Evolutionary conservation across 163 green algal genomes (phyloP), one percentile per base, ranked within the genome.

Genomic region (Trebouxiophyceae sp.): DNA sequence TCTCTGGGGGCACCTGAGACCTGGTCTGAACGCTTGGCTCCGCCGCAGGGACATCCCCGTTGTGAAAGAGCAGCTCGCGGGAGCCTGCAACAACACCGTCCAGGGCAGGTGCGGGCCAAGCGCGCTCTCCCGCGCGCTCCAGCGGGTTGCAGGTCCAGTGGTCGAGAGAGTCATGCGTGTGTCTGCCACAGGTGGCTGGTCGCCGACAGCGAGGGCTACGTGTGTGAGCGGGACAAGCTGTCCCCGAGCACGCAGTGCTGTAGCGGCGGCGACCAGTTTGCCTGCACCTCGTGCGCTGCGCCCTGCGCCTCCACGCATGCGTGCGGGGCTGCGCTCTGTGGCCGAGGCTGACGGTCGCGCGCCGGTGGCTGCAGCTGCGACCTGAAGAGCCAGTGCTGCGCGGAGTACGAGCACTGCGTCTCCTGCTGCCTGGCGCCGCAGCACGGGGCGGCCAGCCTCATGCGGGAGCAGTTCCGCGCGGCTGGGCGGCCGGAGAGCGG

Each of bases 391-490:
- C 65, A 68, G 27, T 96, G 89, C 79, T 96, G 89, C 75, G 68
- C 71, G 1, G 72, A 78, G 47, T 95, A 86, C 63, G 88, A 95
- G 67, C 55, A 81, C 44, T 96, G 89, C 65, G 87, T 96, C 6
- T 93, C 89, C 0, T 96, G 89, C 75, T 96, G 89, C 73, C 60
- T 95, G 63, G 50, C 55, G 1, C 87, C 89, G 0, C 31, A 75
- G 8, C 44, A 93, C 57, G 64, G 81, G 31, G 73, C 79, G 0
- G 65, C 67, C 3, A 61, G 62, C 7, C 33, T 76, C 3, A 67
- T 81, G 27, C 66, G 64, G 44, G 20, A 47, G 45, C 29, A 70
- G 0, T 80, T 63, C 45, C 55, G 74, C 16, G 66, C 63, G 0
- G 46, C 64, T 27, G 66, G 73, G 68, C 79, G 74, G 58, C 58